These are phyloP conservation scores for Puccinia coronata DNA, from an alignment of 1,284 basidiomycete genomes.

Conservation along the genomic window DNA sequence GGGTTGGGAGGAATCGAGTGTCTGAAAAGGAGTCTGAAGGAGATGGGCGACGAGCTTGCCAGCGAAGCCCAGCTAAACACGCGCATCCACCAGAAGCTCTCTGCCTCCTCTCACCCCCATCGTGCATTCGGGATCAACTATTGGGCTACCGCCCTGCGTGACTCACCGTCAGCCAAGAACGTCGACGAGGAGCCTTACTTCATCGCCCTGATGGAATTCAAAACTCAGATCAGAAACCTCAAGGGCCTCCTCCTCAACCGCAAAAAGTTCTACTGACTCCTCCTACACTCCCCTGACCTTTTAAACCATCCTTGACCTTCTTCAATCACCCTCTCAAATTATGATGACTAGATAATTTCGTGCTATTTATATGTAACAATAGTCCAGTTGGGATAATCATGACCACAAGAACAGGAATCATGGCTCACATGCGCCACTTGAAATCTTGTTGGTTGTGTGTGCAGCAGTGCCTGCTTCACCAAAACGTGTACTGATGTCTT, in stretches of 20 bases:
- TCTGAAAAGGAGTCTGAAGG: constrained; percentile 6
- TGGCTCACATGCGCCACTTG: no score
- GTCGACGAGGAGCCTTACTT: constrained; percentile 16
- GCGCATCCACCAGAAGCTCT: neutral
- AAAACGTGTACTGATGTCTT: no score
- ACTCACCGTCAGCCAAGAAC: neutral
- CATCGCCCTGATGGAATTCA: constrained; percentile 18
- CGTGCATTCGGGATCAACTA: constrained; percentile 2
- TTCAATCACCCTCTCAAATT: no score
- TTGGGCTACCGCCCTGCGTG: neutral
- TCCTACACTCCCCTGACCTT: neutral
- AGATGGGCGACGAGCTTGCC: neutral
- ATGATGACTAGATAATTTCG: no score
- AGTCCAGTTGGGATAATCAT: no score
- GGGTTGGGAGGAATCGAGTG: neutral
- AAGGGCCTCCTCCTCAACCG: constrained; percentile 17
- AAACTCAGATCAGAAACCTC: constrained; percentile 11
- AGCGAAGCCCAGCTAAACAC: neutral
- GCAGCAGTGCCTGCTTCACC: no score
- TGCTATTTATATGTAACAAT: no score
- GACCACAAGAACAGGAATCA: no score
- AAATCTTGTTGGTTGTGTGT: no score
- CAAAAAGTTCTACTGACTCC: neutral
- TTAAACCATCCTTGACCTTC: no score
- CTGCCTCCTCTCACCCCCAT: neutral